A percentile compares a stretch with the other conserved stretches of the same genome.
Evolutionary conservation across 2,329 filamentous ascomycete genomes (phyloP).

Genomic region (Fusarium udum): DNA sequence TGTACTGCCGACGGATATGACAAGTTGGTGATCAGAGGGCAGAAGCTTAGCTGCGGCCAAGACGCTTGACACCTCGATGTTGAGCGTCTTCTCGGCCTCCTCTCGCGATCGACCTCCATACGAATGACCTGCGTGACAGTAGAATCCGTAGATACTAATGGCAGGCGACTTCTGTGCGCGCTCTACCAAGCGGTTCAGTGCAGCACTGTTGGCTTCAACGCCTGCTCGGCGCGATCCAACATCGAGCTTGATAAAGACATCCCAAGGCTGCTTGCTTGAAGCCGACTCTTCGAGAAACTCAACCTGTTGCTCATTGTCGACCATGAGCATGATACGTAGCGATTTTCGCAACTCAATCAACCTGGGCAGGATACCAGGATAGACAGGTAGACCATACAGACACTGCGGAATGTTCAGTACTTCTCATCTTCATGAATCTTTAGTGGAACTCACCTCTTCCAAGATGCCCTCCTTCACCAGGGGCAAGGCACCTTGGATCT

Average conservation of each 20-base stretch:
- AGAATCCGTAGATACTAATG: constrained; percentile 49
- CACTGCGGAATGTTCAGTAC: constrained; percentile 30
- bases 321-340: constrained; percentile 49
- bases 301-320: constrained; percentile 50
- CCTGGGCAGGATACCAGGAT: constrained; percentile 45
- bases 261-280: constrained; percentile 41
- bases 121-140: constrained; percentile 52
- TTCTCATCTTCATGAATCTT: neutral
- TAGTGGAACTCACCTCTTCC: constrained; percentile 46
- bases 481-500: constrained; percentile 52
- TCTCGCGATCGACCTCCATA: constrained; percentile 46
- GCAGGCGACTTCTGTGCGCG: constrained; percentile 42
- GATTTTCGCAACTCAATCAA: constrained; percentile 44
- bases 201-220: constrained; percentile 40
- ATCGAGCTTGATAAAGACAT: constrained; percentile 51
- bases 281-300: constrained; percentile 41
- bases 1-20: constrained; percentile 49
- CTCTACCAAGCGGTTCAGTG: constrained; percentile 42
- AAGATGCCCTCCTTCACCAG: constrained; percentile 52
- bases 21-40: constrained; percentile 37
- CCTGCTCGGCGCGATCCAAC: constrained; percentile 50
- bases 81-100: constrained; percentile 45
- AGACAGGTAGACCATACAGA: constrained; percentile 54
- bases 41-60: constrained; percentile 45
- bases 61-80: constrained; percentile 46